Evolutionary conservation across 495 filamentous ascomycete genomes (phyloP), one percentile per base, ranked within the genome.

Genomic region (Halenospora varia): DNA sequence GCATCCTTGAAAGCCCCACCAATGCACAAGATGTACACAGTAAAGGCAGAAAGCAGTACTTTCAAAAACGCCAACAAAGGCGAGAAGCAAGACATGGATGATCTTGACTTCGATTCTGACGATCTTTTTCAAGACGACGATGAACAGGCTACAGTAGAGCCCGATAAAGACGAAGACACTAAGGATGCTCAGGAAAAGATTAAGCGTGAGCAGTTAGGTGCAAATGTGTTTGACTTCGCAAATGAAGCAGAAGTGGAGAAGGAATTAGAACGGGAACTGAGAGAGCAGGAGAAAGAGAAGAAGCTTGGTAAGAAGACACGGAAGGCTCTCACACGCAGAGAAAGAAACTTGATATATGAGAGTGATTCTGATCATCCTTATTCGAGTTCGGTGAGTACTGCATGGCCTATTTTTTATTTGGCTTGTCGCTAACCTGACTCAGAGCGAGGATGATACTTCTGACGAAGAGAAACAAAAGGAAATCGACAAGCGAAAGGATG

Each of bases 181-280:
- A 97, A 96, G 67, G 88, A 90, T n/a, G 82, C 91, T 2, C 87
- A 93, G 63, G 85, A 87, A 53, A 80, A 85, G 59, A 87, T 97
- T 59, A 94, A 92, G 59, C 83, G 89, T 35, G 92, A 98, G 64
- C 90, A 94, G 63, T 75, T 92, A 25, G 83, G 82, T 56, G 93
- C 94, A 13, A 96, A 96, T 63, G 73, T 93, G 6, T 96, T 96
- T 61, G 86, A 88, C 56, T 74, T 89, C 13, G 90, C 88, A 61
- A 84, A 95, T 18, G 90, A 97, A 69, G 83, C 86, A 53, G 89
- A 96, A 57, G 89, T 90, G 35, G 91, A 97, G 52, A 76, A 84
- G 51, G 87, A 93, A 65, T 89, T 94, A 68, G 66, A 80, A 10
- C 80, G 86, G 59, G 78, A 87, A 64, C 79, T 86, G 70, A 78